These are phyloP conservation scores for Blastosporella zonata DNA, from an alignment of 1,284 basidiomycete genomes.

Conservation along the genomic window DNA sequence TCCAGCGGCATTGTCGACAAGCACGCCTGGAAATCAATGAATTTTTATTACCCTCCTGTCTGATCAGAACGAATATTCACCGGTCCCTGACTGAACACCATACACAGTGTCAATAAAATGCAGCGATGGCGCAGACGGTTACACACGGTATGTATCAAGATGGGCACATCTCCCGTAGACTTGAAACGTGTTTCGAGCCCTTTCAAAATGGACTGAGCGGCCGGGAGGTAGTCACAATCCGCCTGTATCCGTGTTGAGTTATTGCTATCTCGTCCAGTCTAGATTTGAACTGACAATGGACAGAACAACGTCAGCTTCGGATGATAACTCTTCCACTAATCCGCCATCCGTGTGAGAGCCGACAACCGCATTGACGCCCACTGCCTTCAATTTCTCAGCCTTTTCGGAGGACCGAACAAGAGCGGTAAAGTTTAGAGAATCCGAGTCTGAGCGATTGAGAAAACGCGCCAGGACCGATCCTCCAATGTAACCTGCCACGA, in stretches of 20 bases:
- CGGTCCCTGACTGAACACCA: conserved; percentile 19
- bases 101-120: neutral
- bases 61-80: neutral
- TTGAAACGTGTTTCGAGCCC: conserved; percentile 43
- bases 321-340: conserved; percentile 27
- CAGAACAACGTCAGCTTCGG: conserved; percentile 28
- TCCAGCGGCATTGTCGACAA: conserved; percentile 40
- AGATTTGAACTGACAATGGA: conserved; percentile 5
- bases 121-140: neutral
- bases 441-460: conserved; percentile 31
- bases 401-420: conserved; percentile 34
- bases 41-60: neutral
- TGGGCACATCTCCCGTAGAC: conserved; percentile 38
- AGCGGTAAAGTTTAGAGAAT: conserved; percentile 33
- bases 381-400: conserved; percentile 25
- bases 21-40: conserved; percentile 30
- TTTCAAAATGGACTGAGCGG: conserved; percentile 39
- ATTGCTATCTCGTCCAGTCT: neutral
- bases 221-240: conserved; percentile 25
- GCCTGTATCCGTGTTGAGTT: conserved; percentile 9
- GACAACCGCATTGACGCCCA: conserved; percentile 30
- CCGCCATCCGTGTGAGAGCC: conserved; percentile 30
- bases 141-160: conserved; percentile 52
- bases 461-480: conserved; percentile 40
- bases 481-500: conserved; percentile 44